phyloP scores from a whole-genome alignment of 441 rosid genomes.

The Oxalis stricta region DNA sequence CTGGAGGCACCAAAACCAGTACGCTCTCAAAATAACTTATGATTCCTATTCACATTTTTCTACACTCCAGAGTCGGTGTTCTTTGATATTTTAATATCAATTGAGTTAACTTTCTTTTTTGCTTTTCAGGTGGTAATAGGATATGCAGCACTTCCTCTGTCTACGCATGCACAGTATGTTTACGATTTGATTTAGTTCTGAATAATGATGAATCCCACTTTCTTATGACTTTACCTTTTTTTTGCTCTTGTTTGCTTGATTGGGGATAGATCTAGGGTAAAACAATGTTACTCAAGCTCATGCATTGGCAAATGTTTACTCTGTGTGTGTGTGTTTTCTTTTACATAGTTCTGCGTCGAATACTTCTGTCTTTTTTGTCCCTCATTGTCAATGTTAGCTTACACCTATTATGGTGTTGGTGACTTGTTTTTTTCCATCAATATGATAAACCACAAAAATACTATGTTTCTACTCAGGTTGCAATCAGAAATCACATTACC shows the following conservation, averaged over 20 bases:
- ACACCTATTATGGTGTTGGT: background rate
- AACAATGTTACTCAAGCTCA: no score
- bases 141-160: slow-evolving; percentile 86
- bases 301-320: background rate
- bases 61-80: background rate
- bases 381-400: background rate
- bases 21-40: slow-evolving; percentile 12
- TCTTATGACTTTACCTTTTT: no score
- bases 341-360: background rate
- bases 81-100: background rate
- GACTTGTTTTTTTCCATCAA: no score
- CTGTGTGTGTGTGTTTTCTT: background rate
- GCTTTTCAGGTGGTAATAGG: slow-evolving; percentile 71
- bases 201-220: no score
- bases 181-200: slow-evolving; percentile 11
- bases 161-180: slow-evolving; percentile 86
- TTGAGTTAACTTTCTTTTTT: slow-evolving; percentile 11
- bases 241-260: background rate
- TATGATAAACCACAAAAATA: background rate
- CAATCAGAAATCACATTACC: slow-evolving; percentile 94
- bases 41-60: background rate
- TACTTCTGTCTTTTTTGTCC: background rate
- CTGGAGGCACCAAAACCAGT: slow-evolving; percentile 99
- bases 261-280: background rate
- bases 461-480: slow-evolving; percentile 39